A percentile compares a stretch with the other conserved stretches of the same genome.
phyloP scores from a whole-genome alignment of 208 protist genomes.

The Trypanosoma boissoni region DNA sequence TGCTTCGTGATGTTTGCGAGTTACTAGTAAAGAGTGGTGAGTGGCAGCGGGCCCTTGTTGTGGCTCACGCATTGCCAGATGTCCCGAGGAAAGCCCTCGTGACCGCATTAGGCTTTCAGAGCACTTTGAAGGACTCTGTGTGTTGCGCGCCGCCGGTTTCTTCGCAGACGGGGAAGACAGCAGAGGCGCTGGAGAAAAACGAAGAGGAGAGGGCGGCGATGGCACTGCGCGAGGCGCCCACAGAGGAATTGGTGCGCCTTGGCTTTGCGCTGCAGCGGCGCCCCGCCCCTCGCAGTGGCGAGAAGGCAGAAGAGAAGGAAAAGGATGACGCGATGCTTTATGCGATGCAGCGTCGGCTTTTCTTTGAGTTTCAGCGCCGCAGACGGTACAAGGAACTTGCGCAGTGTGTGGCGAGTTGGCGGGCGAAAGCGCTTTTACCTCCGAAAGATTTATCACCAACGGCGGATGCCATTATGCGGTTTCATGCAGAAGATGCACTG shows the following conservation, averaged over 20 bases:
- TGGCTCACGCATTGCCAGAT: slow-evolving; percentile 17
- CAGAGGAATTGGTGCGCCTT: slow-evolving; percentile 22
- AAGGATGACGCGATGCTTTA: neutral
- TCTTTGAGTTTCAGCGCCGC: slow-evolving; percentile 23
- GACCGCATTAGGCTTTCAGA: neutral
- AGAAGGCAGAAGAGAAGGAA: slow-evolving; percentile 21
- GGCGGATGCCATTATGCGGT: too few relatives aligned
- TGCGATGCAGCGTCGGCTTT: slow-evolving; percentile 17
- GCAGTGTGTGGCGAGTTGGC: slow-evolving; percentile 77
- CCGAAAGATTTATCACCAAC: neutral
- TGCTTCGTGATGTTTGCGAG: slow-evolving; percentile 15
- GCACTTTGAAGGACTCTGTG: too few relatives aligned
- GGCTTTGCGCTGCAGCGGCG: slow-evolving; percentile 30
- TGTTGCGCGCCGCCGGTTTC: too few relatives aligned
- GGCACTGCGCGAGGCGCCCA: slow-evolving; percentile 22
- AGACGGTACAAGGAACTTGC: slow-evolving; percentile 22
- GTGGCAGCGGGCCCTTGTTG: slow-evolving; percentile 14
- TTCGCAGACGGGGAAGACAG: too few relatives aligned
- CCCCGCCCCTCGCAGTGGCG: slow-evolving; percentile 13
- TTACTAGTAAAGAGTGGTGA: slow-evolving; percentile 25
- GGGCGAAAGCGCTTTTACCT: slow-evolving; percentile 33
- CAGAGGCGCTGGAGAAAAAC: too few relatives aligned
- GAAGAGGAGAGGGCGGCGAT: neutral
- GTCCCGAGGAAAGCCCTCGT: slow-evolving; percentile 9
- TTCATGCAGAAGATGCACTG: slow-evolving; percentile 40